Evolutionary conservation across 2,329 filamentous ascomycete species (phyloP), one percentile per base, ranked within the genome.

Genomic region (Arthrobotrys musiformis): DNA sequence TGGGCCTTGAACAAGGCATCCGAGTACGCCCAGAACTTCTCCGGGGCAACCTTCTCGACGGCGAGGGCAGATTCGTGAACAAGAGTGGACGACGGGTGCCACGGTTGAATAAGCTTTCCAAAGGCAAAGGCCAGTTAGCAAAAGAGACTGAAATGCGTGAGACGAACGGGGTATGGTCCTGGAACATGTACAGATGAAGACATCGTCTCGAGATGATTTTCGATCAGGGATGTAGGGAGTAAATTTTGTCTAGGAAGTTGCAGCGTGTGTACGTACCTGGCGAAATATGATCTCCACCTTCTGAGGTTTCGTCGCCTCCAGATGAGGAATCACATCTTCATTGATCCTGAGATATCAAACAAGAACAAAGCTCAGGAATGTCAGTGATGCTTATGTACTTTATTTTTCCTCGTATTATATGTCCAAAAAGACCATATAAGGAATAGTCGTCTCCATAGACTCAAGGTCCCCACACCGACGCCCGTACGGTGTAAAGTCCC

Each of bases 51-150:
- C 62, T 88, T 88, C 80, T 94, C 87, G 0, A 97, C 93, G 1
- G 93, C 94, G 33, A 93, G 88, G 2, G 86, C 94, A 33, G 93
- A 92, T 87, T 98, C 94, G 85, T 94, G 92, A 69, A 89, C 86
- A 28, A 83, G 66, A 35, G 73, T 77, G 66, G 73, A 77, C 13
- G 73, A 77, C 24, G 73, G 73, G 54, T 77, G 73, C 73, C 73
- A 77, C 46, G 73, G 73, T 77, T 77, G 73, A 33, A 77, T 62
- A 50, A 77, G 63, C 73, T 77, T 46, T 60, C 30, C n/a, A 37
- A 60, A 50, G 50, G 56, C 70, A 26, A 40, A 63, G 46, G 26
- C 50, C 30, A 26, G 48, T 70, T 70, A 75, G 70, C 62, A 67
- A 60, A 58, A 56, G n/a, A n/a, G 13, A 33, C 35, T 33, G 22